Base-by-base conservation (phyloP, 768 basidiomycete genomes). In the Mycena rebaudengoi region DNA sequence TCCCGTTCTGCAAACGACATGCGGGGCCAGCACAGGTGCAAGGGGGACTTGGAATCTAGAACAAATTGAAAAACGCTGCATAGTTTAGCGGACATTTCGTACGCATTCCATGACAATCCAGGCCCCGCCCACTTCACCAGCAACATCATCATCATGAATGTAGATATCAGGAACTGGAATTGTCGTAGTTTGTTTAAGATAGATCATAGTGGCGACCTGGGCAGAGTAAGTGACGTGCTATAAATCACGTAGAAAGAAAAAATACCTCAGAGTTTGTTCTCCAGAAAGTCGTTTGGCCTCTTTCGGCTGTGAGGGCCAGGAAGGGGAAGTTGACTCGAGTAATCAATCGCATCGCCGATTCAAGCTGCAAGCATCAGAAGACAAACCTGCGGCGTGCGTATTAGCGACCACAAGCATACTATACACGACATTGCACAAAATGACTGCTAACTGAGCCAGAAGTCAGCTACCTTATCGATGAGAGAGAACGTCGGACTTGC, bases 61-160 rank as follows among this genome's bases (percentile, higher is more conserved):
- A n/a, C 28, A 39, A 40, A 20, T 13, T 2, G 20, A 65, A n/a
- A n/a, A n/a, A n/a, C n/a, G n/a, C n/a, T n/a, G n/a, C n/a, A n/a
- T n/a, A n/a, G n/a, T n/a, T n/a, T n/a, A n/a, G n/a, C n/a, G n/a
- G n/a, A n/a, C n/a, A n/a, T n/a, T n/a, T n/a, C 54, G 23, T 39
- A 66, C 65, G 28, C 51, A 66, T 62, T 66, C 65, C 65, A 66
- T 66, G 13, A 66, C 35, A 46, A 62, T 43, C 60, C 60, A 66
- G 10, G 43, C 20, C 30, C 65, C 65, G 7, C 65, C 65, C 8
- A 66, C 65, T 37, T 37, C 35, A 20, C 54, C 46, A 35, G 62
- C 54, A 13, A 16, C 7, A 23, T 66, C 65, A 10, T 29, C 44
- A 48, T 66, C 65, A 23, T 66, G 45, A 14, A 51, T 30, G 28